These are phyloP conservation scores for Chytriomyces sp. DNA, from an alignment of 192 early-diverging fungal genomes.

Conservation along the genomic window DNA sequence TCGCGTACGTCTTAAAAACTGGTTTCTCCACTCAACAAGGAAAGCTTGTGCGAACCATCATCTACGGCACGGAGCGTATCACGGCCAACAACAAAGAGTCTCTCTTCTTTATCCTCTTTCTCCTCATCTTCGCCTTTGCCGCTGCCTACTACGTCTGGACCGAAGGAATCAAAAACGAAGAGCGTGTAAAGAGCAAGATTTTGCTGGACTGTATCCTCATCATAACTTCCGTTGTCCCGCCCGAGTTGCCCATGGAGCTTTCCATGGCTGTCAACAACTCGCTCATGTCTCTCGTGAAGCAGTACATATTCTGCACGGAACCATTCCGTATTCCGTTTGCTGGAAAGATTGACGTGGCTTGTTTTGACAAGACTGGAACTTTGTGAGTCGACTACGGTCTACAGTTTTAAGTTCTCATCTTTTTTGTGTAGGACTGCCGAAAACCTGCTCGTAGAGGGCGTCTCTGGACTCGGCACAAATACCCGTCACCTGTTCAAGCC, in stretches of 20 bases:
- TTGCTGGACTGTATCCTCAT: slow-evolving; percentile 97
- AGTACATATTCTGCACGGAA: slow-evolving; percentile 94
- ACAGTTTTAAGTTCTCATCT: no score
- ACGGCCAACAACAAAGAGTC: slow-evolving; percentile 98
- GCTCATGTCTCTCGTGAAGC: slow-evolving; percentile 82
- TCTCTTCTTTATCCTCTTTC: slow-evolving; percentile 93
- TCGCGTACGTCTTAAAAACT: slow-evolving; percentile 89
- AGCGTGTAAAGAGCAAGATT: slow-evolving; percentile 86
- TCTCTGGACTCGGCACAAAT: slow-evolving; percentile 70
- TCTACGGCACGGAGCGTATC: slow-evolving; percentile 95
- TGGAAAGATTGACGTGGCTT: slow-evolving; percentile 94
- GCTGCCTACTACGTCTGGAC: slow-evolving; percentile 95
- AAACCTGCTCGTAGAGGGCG: slow-evolving; percentile 92
- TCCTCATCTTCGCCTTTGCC: slow-evolving; percentile 93
- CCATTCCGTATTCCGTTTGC: slow-evolving; percentile 99
- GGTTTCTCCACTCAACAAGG: slow-evolving; percentile 98
- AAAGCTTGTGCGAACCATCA: slow-evolving; percentile 98
- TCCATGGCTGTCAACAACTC: slow-evolving; percentile 98
- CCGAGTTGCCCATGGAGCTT: slow-evolving; percentile 99
- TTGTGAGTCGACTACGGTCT: no score
- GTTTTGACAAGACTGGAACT: slow-evolving; percentile 99
- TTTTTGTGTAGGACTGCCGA: slow-evolving; percentile 69
- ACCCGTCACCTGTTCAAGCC: slow-evolving; percentile 58
- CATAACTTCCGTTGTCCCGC: slow-evolving; percentile 97
- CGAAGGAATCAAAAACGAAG: slow-evolving; percentile 75